These are phyloP conservation scores for Aspergillus hortae DNA, from an alignment of 2,329 filamentous ascomycete genomes.

Conservation along the genomic window DNA sequence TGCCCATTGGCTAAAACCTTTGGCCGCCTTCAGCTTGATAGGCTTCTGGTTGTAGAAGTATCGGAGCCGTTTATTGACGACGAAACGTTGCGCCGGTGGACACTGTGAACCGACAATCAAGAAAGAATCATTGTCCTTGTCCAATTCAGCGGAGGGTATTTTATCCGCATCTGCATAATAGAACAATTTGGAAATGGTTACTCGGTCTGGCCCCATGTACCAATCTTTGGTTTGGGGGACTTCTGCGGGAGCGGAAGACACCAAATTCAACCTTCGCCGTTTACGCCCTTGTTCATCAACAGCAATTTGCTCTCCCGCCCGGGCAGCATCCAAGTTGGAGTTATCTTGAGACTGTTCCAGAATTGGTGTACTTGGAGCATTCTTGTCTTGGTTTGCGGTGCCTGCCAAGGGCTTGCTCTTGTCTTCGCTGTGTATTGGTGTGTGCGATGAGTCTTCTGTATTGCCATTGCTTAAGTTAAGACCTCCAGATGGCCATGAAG, in stretches of 20 bases:
- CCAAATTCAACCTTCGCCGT: slow-evolving; percentile 25
- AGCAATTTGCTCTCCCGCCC: slow-evolving; percentile 20
- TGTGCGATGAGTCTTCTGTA: too few relatives aligned
- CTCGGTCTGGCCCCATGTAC: slow-evolving; percentile 39
- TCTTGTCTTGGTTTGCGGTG: too few relatives aligned
- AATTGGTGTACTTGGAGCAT: background rate
- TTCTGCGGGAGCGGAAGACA: slow-evolving; percentile 1
- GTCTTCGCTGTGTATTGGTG: too few relatives aligned
- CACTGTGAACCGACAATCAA: slow-evolving; percentile 18
- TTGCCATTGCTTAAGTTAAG: background rate
- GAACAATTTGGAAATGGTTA: slow-evolving; percentile 42
- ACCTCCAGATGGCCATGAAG: background rate
- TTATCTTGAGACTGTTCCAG: background rate
- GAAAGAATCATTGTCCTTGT: slow-evolving; percentile 26
- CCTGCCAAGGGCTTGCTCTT: too few relatives aligned
- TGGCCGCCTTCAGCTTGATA: slow-evolving; percentile 15
- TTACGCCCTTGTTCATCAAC: slow-evolving; percentile 27
- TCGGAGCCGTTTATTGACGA: slow-evolving; percentile 29
- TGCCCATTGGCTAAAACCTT: slow-evolving; percentile 21
- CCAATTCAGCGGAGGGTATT: background rate
- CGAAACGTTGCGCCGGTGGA: slow-evolving; percentile 23
- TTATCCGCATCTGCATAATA: slow-evolving; percentile 30
- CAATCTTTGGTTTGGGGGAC: slow-evolving; percentile 10
- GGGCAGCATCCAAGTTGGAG: slow-evolving; percentile 2
- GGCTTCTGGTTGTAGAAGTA: slow-evolving; percentile 26